Conservation (phyloP, 495 filamentous ascomycete genomes). For the Penicillium coffeae region DNA sequence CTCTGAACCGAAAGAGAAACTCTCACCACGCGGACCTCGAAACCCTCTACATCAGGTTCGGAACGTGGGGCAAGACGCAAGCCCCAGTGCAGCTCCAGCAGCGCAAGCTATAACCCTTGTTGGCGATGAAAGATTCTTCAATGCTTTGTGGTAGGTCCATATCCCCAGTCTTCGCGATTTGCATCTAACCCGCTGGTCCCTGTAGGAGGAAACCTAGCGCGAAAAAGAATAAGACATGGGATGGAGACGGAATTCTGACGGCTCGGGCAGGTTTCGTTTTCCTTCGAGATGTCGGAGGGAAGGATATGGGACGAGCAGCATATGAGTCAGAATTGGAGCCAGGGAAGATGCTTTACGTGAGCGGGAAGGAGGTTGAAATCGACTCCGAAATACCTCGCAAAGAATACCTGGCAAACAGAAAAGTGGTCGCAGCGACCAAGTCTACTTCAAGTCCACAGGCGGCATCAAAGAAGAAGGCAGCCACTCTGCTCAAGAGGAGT, state of each 20-base stretch:
- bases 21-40: conserved; percentile 10
- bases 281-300: conserved; percentile 62
- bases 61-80: conserved; percentile 19
- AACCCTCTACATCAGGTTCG: conserved; percentile 32
- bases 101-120: conserved; percentile 12
- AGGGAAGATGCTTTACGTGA: conserved; percentile 60
- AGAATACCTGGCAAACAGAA: conserved; percentile 59
- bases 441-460: conserved; percentile 12
- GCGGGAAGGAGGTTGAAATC: conserved; percentile 72
- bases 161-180: background rate
- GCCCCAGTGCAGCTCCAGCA: conserved; percentile 1
- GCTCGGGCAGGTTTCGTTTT: conserved; percentile 54
- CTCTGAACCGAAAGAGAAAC: conserved; percentile 3
- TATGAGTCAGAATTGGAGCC: conserved; percentile 53
- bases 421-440: conserved; percentile 38
- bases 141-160: conserved; percentile 59
- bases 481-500: conserved; percentile 16
- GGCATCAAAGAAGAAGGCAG: conserved; percentile 18
- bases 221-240: conserved; percentile 86
- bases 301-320: conserved; percentile 60
- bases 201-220: conserved; percentile 66
- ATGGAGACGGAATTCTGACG: conserved; percentile 72
- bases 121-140: conserved; percentile 53
- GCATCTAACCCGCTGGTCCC: background rate
- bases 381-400: conserved; percentile 60